Conservation (phyloP, 192 early-diverging fungal genomes). For the Glomus cerebriforme region DNA sequence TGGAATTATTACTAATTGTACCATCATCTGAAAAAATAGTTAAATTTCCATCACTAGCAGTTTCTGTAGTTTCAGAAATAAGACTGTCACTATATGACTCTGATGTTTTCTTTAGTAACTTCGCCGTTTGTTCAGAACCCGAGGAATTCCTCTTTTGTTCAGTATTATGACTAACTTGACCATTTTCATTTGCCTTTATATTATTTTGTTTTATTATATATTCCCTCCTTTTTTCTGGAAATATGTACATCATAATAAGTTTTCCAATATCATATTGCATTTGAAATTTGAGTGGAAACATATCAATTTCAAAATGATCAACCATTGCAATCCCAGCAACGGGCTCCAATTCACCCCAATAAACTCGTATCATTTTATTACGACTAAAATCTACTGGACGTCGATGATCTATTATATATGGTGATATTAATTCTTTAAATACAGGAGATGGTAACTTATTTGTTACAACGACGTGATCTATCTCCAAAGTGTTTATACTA, state of each 20-base stretch:
- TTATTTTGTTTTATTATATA: background rate
- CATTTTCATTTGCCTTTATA: background rate
- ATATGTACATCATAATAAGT: conserved; percentile 78
- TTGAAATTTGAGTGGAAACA: conserved; percentile 81
- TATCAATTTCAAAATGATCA: conserved; percentile 86
- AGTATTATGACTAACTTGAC: background rate
- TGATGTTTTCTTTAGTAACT: background rate
- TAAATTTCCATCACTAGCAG: background rate
- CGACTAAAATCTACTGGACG: conserved; percentile 68
- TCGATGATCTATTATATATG: conserved; percentile 56
- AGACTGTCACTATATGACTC: background rate
- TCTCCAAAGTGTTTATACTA: conserved; percentile 67
- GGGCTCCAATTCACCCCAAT: conserved; percentile 76
- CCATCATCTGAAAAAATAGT: background rate
- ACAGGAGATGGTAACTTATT: conserved; percentile 61
- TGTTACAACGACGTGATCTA: conserved; percentile 71
- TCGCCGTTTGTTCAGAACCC: background rate
- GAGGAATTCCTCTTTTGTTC: background rate
- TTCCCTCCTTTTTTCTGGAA: conserved; percentile 59
- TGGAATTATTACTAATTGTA: conserved; percentile 36
- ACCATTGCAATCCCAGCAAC: conserved; percentile 92
- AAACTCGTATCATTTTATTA: conserved; percentile 88
- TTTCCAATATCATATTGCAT: conserved; percentile 86
- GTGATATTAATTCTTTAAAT: conserved; percentile 61
- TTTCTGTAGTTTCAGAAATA: background rate